Evolutionary conservation across 306 rosid species (phyloP).

Genomic region (Abrus precatorius): DNA sequence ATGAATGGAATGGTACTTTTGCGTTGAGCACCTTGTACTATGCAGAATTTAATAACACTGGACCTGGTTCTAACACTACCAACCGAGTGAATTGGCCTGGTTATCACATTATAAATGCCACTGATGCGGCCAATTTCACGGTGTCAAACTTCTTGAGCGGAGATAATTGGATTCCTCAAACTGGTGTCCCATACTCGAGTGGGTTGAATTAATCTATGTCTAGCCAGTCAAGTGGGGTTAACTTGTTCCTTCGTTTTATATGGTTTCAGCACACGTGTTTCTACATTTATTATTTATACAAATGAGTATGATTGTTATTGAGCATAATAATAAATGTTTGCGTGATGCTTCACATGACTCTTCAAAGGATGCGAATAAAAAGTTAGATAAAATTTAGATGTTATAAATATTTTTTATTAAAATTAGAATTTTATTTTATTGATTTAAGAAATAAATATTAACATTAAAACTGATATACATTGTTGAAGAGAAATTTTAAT

Average conservation of each 20-base stretch:
- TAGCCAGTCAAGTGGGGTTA: background rate
- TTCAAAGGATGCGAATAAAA: too few species aligned
- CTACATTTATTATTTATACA: background rate
- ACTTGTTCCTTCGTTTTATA: background rate
- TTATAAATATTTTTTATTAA: too few species aligned
- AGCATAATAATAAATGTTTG: too few species aligned
- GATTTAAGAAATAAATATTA: too few species aligned
- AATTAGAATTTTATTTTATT: too few species aligned
- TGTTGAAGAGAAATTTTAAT: too few species aligned
- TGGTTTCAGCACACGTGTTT: background rate
- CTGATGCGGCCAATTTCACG: constrained; percentile 69
- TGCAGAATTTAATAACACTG: constrained; percentile 69
- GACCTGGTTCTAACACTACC: constrained; percentile 65
- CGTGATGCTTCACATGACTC: too few species aligned
- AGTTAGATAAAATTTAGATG: too few species aligned
- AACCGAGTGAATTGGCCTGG: constrained; percentile 76
- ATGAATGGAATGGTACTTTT: constrained; percentile 70
- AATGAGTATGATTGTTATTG: background rate
- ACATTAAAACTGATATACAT: too few species aligned
- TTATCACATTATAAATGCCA: constrained; percentile 65
- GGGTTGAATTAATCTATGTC: constrained; percentile 39
- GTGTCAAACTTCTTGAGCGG: constrained; percentile 65
- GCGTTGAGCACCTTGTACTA: constrained; percentile 71
- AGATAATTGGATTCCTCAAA: constrained; percentile 71
- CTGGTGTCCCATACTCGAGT: constrained; percentile 68